Evolutionary conservation across 306 rosid genomes (phyloP), one percentile per base, ranked within the genome.

Genomic region (Carpinus fangiana): DNA sequence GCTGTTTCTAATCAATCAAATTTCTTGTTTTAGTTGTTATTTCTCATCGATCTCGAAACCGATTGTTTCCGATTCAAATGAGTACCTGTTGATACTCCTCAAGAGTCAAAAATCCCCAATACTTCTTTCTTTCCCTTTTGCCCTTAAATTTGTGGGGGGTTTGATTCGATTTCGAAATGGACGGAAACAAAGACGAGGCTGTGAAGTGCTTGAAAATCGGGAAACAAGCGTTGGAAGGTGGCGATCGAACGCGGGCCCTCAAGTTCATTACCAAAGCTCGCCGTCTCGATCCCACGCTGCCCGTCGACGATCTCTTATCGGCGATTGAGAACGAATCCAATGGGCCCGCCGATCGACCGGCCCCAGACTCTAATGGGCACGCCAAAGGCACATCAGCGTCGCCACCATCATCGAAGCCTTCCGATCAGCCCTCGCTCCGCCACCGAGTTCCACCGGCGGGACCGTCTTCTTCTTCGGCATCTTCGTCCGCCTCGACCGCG

Each of bases 161-260:
- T 64, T 73, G 23, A 70, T 36, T 13, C 62, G 66, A 75, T 38
- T n/a, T 71, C 7, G 73, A 73, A 54, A 95, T 95, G 99, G 97
- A 93, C 47, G 94, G 99, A 59, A 95, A 95, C 88, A 95, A 93
- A 80, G 99, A 95, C 73, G 99, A 93, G 34, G 98, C 98, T 23
- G 73, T 91, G 85, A 95, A 90, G 75, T 87, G 97, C 81, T 84
- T 95, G 77, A 89, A 34, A 80, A 91, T 93, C 51, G 97, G 93
- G 10, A 93, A 89, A 82, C 88, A 86, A 61, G 98, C 99, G 1
- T 57, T 91, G 65, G 88, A 80, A 64, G 79, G 68, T 14, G 98
- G 98, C 31, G 91, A 95, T 90, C 98, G 90, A 0, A 28, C 76
- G 26, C 91, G 99, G 7, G 94, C 99, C 56, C 52, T 87, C 53